Evolutionary conservation across 345 rosid species (phyloP).

Genomic region (Raphanus raphanistrum): DNA sequence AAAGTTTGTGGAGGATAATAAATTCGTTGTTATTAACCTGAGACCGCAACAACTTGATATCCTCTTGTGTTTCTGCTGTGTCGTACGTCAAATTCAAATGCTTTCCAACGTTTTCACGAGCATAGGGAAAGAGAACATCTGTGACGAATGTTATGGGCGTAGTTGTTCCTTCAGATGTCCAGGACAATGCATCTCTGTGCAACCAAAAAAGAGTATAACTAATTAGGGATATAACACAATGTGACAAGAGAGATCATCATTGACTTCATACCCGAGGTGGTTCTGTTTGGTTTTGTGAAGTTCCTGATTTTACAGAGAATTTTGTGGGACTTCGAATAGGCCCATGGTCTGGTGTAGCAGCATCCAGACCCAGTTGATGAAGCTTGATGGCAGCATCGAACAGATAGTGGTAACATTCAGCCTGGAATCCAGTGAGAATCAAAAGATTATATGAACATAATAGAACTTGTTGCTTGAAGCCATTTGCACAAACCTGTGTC

Average conservation of each 20-base stretch:
- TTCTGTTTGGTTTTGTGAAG: slow-evolving; percentile 48
- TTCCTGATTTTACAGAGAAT: slow-evolving; percentile 45
- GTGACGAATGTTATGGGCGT: slow-evolving; percentile 92
- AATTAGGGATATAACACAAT: not conserved
- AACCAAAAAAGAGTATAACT: slow-evolving; percentile 14
- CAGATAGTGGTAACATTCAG: slow-evolving; percentile 89
- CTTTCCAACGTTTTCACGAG: slow-evolving; percentile 81
- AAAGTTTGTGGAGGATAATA: not conserved
- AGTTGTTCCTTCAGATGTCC: slow-evolving; percentile 96
- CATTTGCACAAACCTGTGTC: slow-evolving; percentile 72
- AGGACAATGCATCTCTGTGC: slow-evolving; percentile 80
- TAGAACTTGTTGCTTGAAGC: slow-evolving; percentile 1
- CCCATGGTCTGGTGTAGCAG: slow-evolving; percentile 76
- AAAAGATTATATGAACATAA: slow-evolving; percentile 21
- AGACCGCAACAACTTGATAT: slow-evolving; percentile 65
- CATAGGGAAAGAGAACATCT: slow-evolving; percentile 92
- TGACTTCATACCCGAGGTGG: slow-evolving; percentile 50
- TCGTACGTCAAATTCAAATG: slow-evolving; percentile 70
- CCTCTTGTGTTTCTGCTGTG: slow-evolving; percentile 76
- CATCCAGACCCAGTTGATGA: slow-evolving; percentile 72
- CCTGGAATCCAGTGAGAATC: slow-evolving; percentile 46
- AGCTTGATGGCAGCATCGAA: slow-evolving; percentile 95
- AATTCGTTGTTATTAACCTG: slow-evolving; percentile 61
- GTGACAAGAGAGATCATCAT: not conserved
- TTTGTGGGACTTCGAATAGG: slow-evolving; percentile 45